Evolutionary conservation across 2,329 filamentous ascomycete species (phyloP).

Genomic region (Colletotrichum cereale): DNA sequence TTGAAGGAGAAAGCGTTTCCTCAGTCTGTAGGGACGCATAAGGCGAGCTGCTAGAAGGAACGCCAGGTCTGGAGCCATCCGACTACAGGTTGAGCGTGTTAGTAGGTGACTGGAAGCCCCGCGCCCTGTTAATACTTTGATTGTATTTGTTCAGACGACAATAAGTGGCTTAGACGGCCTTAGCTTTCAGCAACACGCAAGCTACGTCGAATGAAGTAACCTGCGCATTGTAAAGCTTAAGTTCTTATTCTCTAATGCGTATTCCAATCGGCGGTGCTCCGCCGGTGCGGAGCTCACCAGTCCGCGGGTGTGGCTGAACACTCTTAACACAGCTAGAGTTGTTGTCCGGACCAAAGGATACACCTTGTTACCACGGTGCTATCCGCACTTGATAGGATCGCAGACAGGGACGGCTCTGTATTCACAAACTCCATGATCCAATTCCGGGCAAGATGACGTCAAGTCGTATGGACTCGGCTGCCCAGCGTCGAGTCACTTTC

Average conservation of each 20-base stretch:
- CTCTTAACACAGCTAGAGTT: neutral
- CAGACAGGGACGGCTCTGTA: neutral
- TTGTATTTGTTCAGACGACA: neutral
- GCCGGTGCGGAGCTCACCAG: constrained; percentile 1
- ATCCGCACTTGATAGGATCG: neutral
- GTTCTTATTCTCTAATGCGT: too few relatives aligned
- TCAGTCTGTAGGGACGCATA: too few relatives aligned
- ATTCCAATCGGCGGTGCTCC: neutral
- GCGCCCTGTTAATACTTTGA: neutral
- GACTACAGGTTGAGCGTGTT: neutral
- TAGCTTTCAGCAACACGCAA: neutral
- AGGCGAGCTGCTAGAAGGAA: too few relatives aligned
- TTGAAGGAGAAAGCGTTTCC: too few relatives aligned
- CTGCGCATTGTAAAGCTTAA: neutral
- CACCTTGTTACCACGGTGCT: neutral
- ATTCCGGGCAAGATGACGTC: neutral
- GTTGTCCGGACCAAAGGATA: neutral
- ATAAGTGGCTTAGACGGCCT: neutral
- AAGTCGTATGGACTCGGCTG: too few relatives aligned
- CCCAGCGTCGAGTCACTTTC: too few relatives aligned
- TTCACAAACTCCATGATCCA: neutral
- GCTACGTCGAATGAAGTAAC: neutral
- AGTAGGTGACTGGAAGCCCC: too few relatives aligned
- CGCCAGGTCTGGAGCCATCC: neutral
- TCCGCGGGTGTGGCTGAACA: neutral